Evolutionary conservation across 2,329 filamentous ascomycete genomes (phyloP), one percentile per base, ranked within the genome.

Genomic region (Monosporascus sp.): DNA sequence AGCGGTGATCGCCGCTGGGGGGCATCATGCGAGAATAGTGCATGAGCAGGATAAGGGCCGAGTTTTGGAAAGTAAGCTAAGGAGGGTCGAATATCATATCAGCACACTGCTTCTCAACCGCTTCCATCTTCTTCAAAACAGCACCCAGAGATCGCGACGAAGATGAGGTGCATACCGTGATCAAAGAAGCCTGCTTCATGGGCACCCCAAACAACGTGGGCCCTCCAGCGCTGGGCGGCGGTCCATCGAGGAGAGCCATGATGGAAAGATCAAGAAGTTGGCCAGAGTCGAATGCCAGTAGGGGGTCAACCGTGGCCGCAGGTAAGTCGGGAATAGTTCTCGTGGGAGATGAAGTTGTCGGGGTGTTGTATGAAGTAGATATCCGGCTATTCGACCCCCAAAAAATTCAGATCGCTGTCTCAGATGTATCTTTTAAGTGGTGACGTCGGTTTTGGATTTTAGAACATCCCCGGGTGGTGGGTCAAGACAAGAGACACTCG

Each of bases 1-100:
- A 97, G 68, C 92, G 87, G 66, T 92, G 89, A 60, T 91, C 89
- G 68, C 87, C 85, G 9, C 82, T 78, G 9, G 86, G 80, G n/a
- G 91, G 88, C 92, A 97, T 97, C 56, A 95, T 85, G 60, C 92
- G 85, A 31, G 92, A 96, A 72, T 97, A 96, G 74, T 97, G 93
- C 80, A 96, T 88, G 52, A 97, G 84, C 60, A 93, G 74, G 56
- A 91, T 91, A 56, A 92, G 77, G 26, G 85, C 86, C 7, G 88
- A 91, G 68, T 92, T 92, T 74, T 92, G 87, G 58, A 89, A 84
- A 28, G 86, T 90, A 65, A 93, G 79, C 89, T 92, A 65, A 43
- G 20, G 50, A 56, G 31, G 31, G 14, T 35, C 11, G 14, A 35
- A 5, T 35, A 35, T 35, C 31, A 14, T 35, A 35, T 35, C 31